Evolutionary conservation across 768 basidiomycete species (phyloP).

Genomic region (Mycena galopus): DNA sequence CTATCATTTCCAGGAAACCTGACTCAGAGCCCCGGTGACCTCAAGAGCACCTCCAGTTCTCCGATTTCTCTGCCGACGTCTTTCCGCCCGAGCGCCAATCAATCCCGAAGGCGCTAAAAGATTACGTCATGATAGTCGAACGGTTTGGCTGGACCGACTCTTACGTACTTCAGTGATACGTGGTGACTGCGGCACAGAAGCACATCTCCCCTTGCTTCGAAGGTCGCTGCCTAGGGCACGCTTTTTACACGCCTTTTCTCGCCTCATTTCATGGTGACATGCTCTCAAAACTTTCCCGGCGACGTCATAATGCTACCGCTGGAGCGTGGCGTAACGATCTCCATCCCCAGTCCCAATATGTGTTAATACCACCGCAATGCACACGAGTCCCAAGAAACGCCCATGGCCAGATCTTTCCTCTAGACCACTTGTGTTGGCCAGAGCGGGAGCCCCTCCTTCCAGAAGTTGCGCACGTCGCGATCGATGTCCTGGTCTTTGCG

Average conservation of each 20-base stretch:
- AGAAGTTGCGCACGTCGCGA: neutral
- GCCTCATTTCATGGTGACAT: neutral
- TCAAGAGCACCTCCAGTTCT: too few relatives aligned
- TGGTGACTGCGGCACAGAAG: neutral
- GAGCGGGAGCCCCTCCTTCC: neutral
- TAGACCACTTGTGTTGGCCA: neutral
- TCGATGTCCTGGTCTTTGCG: neutral
- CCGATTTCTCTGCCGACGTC: too few relatives aligned
- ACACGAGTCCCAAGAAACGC: neutral
- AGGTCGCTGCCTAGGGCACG: neutral
- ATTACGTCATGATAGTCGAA: too few relatives aligned
- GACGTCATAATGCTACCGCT: constrained; percentile 3
- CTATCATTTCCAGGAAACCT: too few relatives aligned
- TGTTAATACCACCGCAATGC: neutral
- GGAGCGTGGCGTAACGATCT: neutral
- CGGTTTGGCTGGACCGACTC: too few relatives aligned
- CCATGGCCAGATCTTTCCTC: neutral
- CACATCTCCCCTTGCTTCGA: neutral
- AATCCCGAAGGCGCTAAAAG: too few relatives aligned
- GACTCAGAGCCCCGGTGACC: too few relatives aligned
- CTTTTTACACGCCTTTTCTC: neutral
- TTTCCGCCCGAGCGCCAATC: too few relatives aligned
- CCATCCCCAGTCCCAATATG: neutral
- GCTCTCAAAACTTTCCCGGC: neutral
- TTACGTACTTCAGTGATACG: neutral